Conservation (phyloP, 805 yeast species). For the Barnettozyma californica region DNA sequence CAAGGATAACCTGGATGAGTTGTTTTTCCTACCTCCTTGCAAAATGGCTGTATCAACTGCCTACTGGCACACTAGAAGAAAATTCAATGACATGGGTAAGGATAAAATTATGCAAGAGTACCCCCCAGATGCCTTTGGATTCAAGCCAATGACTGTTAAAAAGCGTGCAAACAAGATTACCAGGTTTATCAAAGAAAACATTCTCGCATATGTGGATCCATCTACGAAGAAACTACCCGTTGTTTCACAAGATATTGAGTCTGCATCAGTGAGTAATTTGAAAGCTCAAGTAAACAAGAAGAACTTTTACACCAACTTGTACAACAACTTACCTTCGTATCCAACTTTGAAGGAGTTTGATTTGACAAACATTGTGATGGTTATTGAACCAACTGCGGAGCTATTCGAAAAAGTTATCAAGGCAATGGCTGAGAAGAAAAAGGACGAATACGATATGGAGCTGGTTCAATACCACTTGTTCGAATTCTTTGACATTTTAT, state of each 20-base stretch:
- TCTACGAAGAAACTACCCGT: not conserved
- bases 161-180: slow-evolving; percentile 18
- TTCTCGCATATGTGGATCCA: not conserved
- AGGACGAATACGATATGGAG: slow-evolving; percentile 52
- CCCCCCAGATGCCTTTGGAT: slow-evolving; percentile 17
- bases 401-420: slow-evolving; percentile 19
- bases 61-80: slow-evolving; percentile 32
- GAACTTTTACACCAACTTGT: slow-evolving; percentile 26
- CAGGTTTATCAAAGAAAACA: slow-evolving; percentile 2
- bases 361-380: slow-evolving; percentile 49
- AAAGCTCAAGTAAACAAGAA: slow-evolving; percentile 7
- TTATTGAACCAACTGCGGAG: slow-evolving; percentile 43
- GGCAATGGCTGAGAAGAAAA: slow-evolving; percentile 24
- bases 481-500: slow-evolving; percentile 17
- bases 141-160: slow-evolving; percentile 19
- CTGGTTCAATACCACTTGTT: slow-evolving; percentile 37
- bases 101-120: slow-evolving; percentile 16
- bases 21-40: slow-evolving; percentile 44
- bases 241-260: not conserved
- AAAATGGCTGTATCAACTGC: slow-evolving; percentile 42
- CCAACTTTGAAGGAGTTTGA: slow-evolving; percentile 25
- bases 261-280: not conserved
- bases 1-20: slow-evolving; percentile 39
- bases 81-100: slow-evolving; percentile 21
- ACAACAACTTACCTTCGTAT: slow-evolving; percentile 35